phyloP scores from a whole-genome alignment of 1,284 basidiomycete genomes.

The Melampsora larici-populina region DNA sequence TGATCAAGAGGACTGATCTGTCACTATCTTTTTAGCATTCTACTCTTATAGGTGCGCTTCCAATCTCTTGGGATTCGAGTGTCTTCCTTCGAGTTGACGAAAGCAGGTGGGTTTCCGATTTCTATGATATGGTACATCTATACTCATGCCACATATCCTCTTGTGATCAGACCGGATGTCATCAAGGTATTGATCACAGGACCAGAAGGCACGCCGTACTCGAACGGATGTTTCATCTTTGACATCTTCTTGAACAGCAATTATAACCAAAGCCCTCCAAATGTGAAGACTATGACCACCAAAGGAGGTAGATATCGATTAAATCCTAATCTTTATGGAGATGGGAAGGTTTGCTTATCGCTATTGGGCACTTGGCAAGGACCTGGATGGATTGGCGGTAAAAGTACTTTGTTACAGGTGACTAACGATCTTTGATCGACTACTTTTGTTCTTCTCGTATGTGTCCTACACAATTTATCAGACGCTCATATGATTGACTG shows the following conservation, averaged over 20 bases:
- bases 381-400: constrained; percentile 81
- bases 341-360: constrained; percentile 85
- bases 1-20: background rate
- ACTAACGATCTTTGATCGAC: background rate
- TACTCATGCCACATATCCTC: background rate
- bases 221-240: constrained; percentile 60
- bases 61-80: constrained; percentile 25
- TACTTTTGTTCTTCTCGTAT: constrained; percentile 18
- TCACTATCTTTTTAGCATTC: background rate
- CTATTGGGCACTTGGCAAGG: constrained; percentile 73
- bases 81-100: constrained; percentile 41
- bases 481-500: constrained; percentile 23
- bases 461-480: background rate
- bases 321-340: constrained; percentile 85
- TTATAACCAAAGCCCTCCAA: constrained; percentile 75
- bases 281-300: constrained; percentile 86
- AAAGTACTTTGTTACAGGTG: constrained; percentile 78
- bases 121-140: background rate
- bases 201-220: constrained; percentile 41
- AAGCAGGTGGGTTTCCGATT: background rate
- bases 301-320: constrained; percentile 82
- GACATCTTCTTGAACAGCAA: constrained; percentile 82
- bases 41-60: constrained; percentile 23
- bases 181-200: constrained; percentile 36
- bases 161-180: constrained; percentile 21